phyloP scores from a whole-genome alignment of 345 rosid species.

The Brassica nigra region DNA sequence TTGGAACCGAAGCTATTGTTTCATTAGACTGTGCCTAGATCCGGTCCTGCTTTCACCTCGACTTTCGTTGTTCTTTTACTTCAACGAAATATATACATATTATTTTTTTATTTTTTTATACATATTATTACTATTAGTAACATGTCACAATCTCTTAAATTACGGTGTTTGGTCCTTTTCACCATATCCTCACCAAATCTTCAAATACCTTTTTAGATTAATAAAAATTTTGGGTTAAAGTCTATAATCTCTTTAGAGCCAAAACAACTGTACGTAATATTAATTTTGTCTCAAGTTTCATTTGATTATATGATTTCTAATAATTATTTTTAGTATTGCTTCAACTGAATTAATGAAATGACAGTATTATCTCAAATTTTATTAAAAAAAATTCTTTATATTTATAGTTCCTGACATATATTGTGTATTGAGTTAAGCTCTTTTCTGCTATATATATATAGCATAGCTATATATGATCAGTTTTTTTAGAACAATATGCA shows the following conservation, averaged over 20 bases:
- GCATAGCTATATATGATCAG: background rate
- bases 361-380: background rate
- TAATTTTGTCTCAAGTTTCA: background rate
- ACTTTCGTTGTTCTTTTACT: too few relatives aligned
- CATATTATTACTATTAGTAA: background rate
- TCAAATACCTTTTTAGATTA: background rate
- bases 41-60: too few relatives aligned
- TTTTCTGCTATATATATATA: background rate
- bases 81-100: too few relatives aligned
- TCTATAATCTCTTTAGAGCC: background rate
- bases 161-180: slow-evolving; percentile 1
- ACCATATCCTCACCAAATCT: slow-evolving; percentile 19
- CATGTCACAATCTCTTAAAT: background rate
- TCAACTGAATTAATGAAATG: background rate
- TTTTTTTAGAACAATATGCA: background rate
- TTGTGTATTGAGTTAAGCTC: background rate
- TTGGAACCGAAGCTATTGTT: too few relatives aligned
- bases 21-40: too few relatives aligned
- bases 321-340: background rate
- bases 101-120: too few relatives aligned
- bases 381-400: background rate
- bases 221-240: background rate
- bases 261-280: background rate
- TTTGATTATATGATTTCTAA: background rate
- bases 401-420: background rate